Conservation (phyloP, 805 yeast species). For the Starmerella stigmatis region DNA sequence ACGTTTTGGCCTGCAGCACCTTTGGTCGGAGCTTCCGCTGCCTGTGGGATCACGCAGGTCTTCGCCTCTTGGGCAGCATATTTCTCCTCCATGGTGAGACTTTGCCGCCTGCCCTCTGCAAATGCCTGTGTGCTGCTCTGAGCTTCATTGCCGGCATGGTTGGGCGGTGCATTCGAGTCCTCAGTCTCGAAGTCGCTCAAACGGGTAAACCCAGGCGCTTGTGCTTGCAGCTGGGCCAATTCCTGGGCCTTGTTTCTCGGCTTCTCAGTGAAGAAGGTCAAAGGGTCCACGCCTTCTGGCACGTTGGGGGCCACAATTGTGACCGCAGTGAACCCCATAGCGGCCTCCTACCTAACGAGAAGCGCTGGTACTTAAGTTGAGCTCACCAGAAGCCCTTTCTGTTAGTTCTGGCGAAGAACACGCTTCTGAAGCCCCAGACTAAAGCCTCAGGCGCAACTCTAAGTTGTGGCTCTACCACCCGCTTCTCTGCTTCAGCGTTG, state of each 20-base stretch:
- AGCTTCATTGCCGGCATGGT: no score
- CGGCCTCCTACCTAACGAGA: not conserved
- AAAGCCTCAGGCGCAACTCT: no score
- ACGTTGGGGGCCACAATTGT: constrained; percentile 16
- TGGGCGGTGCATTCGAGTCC: no score
- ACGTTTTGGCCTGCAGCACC: not conserved
- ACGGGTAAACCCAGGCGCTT: constrained; percentile 11
- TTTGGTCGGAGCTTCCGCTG: not conserved
- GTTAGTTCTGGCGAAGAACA: no score
- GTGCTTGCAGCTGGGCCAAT: constrained; percentile 20
- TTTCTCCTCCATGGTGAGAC: constrained; percentile 10
- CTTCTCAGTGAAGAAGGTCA: constrained; percentile 9
- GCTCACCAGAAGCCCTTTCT: no score
- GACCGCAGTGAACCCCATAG: constrained; percentile 19
- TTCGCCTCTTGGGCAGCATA: constrained; percentile 11
- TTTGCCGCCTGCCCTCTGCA: not conserved
- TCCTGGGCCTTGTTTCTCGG: constrained; percentile 16
- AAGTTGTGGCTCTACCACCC: no score
- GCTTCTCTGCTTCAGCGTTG: no score
- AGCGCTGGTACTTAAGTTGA: not conserved
- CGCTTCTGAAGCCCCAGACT: no score
- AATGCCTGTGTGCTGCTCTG: no score
- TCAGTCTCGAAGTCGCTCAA: not conserved
- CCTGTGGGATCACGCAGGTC: not conserved
- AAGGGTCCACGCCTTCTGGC: constrained; percentile 15